Conservation (phyloP, 345 rosid genomes). For the Gossypium rotundifolium region DNA sequence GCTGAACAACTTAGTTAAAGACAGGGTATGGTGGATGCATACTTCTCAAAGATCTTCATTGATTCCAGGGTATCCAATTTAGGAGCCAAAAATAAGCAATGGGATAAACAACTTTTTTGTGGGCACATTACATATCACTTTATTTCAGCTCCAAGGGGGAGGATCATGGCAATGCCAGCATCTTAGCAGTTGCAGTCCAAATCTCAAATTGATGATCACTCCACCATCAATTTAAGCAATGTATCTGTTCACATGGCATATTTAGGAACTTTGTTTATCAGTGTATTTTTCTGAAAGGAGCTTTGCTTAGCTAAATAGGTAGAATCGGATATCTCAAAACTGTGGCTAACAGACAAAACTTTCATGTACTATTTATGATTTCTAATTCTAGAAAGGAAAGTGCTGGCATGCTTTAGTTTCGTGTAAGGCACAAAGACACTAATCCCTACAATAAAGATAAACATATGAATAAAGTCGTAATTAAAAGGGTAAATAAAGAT, state of each 20-base stretch:
- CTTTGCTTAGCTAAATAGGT: not conserved
- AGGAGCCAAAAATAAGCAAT: slow-evolving; percentile 5
- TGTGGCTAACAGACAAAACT: slow-evolving; percentile 11
- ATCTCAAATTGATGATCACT: not conserved
- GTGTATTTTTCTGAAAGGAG: not conserved
- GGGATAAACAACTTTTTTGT: not conserved
- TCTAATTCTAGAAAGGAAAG: not conserved
- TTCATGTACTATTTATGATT: not conserved
- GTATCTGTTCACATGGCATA: slow-evolving; percentile 12
- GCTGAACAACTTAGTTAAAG: not conserved
- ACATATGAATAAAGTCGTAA: not conserved
- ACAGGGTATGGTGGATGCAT: not conserved
- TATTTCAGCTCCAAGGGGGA: slow-evolving; percentile 1
- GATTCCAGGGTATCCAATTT: not conserved
- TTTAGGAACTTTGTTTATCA: not conserved
- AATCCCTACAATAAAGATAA: not conserved
- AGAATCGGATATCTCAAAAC: not conserved
- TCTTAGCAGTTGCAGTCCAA: slow-evolving; percentile 2
- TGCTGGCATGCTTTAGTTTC: slow-evolving; percentile 1
- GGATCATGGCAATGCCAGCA: slow-evolving; percentile 7
- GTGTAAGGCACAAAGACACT: slow-evolving; percentile 1
- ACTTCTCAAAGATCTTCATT: not conserved
- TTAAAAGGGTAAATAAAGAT: not conserved
- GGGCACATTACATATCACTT: not conserved
- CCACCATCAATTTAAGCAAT: not conserved